Conservation (phyloP, 1,139 yeast genomes). For the Arxiozyma heterogenica region DNA sequence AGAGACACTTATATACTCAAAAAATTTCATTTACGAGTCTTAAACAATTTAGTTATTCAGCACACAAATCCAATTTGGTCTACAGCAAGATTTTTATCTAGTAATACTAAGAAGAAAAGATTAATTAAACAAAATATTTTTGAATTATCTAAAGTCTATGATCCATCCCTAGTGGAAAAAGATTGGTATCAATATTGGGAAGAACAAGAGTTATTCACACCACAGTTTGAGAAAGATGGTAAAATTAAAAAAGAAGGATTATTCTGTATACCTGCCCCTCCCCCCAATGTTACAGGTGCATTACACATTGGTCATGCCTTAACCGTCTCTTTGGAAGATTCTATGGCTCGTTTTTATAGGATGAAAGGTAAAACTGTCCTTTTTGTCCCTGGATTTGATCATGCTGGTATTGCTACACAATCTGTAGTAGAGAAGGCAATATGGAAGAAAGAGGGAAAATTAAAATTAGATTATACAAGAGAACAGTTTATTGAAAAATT, state of each 20-base stretch:
- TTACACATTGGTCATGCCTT: conserved; percentile 96
- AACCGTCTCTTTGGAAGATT: conserved; percentile 87
- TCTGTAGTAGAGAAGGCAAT: conserved; percentile 94
- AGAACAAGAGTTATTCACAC: conserved; percentile 73
- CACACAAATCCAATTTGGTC: not conserved
- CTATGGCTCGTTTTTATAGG: conserved; percentile 85
- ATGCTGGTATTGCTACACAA: conserved; percentile 98
- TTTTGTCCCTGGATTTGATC: conserved; percentile 94
- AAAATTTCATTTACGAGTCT: not conserved
- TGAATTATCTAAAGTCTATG: conserved; percentile 36
- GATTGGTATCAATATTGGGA: conserved; percentile 99
- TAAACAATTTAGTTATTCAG: not conserved
- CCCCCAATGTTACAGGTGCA: conserved; percentile 98
- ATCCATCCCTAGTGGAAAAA: conserved; percentile 81
- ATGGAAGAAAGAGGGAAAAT: conserved; percentile 75
- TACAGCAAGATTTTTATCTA: not conserved
- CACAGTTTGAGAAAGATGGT: conserved; percentile 68
- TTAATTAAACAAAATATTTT: not conserved
- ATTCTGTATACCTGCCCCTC: conserved; percentile 92
- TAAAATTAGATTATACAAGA: conserved; percentile 91
- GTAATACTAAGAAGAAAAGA: not conserved
- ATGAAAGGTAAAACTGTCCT: conserved; percentile 93
- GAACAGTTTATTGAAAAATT: conserved; percentile 78
- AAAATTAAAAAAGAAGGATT: conserved; percentile 66
- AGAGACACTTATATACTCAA: not conserved